Evolutionary conservation across 805 yeast species (phyloP), one percentile per base, ranked within the genome.

Genomic region (Zygotorulaspora florentina): DNA sequence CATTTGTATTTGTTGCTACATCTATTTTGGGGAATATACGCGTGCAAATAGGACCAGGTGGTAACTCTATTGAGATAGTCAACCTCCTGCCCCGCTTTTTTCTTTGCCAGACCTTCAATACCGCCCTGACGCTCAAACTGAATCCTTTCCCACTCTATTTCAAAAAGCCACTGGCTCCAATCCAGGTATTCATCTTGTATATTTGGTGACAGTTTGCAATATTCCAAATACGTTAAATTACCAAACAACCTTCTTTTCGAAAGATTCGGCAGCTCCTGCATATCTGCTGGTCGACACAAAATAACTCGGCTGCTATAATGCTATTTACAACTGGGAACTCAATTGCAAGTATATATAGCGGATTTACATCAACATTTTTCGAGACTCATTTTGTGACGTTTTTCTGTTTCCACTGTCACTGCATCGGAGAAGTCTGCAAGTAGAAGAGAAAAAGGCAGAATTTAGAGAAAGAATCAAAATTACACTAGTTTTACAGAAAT

Each of bases 41-140:
- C 54, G 28, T 51, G 49, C 15, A 51, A 34, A 38, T 45, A 51
- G 11, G 54, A 51, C 54, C 54, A 51, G 13, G 48, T 48, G 2
- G 54, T 51, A 3, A 46, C 44, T 15, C 54, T 47, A 30, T 51
- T 42, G 18, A 41, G 35, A 38, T 42, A 40, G 31, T 41, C 37
- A 2, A 45, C 42, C 18, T 36, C 43, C 15, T 39, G 40, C 31
- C 42, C 38, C 18, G 46, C 47, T 27, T 39, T 40, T 41, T 40
- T 45, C 20, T 33, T 40, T 5, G 54, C 54, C 7, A 39, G 23
- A 23, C 52, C 53, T 23, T 37, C 30, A 16, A 46, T 18, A 31
- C 52, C 48, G 8, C 56, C 52, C 35, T 45, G 50, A 27, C 52
- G 39, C 25, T 51, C 51, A 23, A 44, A 47, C 26, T 42, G 35